These are phyloP conservation scores for Phytophthora cryptogea DNA, from an alignment of 352 stramenopile species.

Conservation along the genomic window DNA sequence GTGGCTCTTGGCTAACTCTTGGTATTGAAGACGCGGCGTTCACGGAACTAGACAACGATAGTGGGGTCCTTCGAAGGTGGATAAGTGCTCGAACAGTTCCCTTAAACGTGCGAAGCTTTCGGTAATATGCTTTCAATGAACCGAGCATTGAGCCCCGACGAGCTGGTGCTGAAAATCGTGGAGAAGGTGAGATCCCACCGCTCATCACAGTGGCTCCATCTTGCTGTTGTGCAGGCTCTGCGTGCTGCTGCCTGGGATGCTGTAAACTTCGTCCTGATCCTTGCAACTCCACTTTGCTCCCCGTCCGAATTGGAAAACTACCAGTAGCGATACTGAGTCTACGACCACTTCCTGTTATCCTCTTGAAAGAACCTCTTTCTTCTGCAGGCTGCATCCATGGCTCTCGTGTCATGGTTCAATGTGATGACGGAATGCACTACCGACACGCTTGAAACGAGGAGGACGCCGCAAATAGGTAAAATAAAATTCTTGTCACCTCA, in stretches of 20 bases:
- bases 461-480: conserved; percentile 30
- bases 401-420: conserved; percentile 27
- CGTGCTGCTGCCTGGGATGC: conserved; percentile 4
- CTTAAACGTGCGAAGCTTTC: conserved; percentile 73
- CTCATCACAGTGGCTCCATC: conserved; percentile 37
- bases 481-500: conserved; percentile 7
- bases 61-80: conserved; percentile 45
- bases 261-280: conserved; percentile 8
- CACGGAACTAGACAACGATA: conserved; percentile 1
- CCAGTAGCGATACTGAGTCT: conserved; percentile 12
- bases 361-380: conserved; percentile 22
- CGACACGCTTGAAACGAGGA: conserved; percentile 10
- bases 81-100: conserved; percentile 71
- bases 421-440: conserved; percentile 4
- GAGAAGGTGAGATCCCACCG: neutral
- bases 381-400: conserved; percentile 22
- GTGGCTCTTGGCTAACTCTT: conserved; percentile 11
- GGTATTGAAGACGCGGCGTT: conserved; percentile 2
- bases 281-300: conserved; percentile 22
- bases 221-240: conserved; percentile 4
- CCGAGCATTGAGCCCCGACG: conserved; percentile 46
- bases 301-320: conserved; percentile 17
- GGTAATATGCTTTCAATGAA: conserved; percentile 71
- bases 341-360: conserved; percentile 8
- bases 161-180: conserved; percentile 5